Evolutionary conservation across 371 early-diverging fungal species (phyloP), one percentile per base, ranked within the genome.

Genomic region (Sporodiniella umbellata): DNA sequence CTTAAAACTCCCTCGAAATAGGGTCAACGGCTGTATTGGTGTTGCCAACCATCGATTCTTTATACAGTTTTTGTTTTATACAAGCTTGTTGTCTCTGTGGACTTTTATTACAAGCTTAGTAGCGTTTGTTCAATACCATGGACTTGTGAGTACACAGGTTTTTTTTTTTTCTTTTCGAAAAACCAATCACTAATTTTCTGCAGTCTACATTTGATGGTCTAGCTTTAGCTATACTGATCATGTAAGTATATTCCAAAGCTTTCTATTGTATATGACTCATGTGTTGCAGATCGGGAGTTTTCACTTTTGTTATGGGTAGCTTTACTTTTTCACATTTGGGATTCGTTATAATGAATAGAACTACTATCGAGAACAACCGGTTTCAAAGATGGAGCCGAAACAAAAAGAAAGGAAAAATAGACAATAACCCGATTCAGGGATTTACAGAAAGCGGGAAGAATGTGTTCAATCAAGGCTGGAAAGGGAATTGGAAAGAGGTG

Each of bases 1-100:
- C n/a, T n/a, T n/a, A n/a, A n/a, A n/a, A n/a, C n/a, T n/a, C n/a
- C n/a, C n/a, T n/a, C n/a, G n/a, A n/a, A n/a, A n/a, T 58, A 72
- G 72, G 84, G 70, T 81, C 6, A 64, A 76, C 45, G 78, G 78
- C 12, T 81, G 79, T 35, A 78, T 81, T 17, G 82, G 82, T 14
- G 53, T 66, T 23, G 64, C 49, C 33, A 81, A 81, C 56, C 69
- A 81, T 59, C 69, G 75, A 24, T 75, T 70, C 44, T 81, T 75
- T 56, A 66, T 76, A 28, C 64, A 78, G 22, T 78, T 81, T 23
- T 35, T 81, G 14, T 63, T 58, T 31, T 81, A 79, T 54, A 69
- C 71, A 7, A 62, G 71, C 18, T 26, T 58, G 3, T 24, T 55
- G 14, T 54, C 56, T 19, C 25, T 45, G 7, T 79, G 59, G 55